Base-by-base conservation (phyloP, 2,329 filamentous ascomycete species). In the Juglanconis sp. region DNA sequence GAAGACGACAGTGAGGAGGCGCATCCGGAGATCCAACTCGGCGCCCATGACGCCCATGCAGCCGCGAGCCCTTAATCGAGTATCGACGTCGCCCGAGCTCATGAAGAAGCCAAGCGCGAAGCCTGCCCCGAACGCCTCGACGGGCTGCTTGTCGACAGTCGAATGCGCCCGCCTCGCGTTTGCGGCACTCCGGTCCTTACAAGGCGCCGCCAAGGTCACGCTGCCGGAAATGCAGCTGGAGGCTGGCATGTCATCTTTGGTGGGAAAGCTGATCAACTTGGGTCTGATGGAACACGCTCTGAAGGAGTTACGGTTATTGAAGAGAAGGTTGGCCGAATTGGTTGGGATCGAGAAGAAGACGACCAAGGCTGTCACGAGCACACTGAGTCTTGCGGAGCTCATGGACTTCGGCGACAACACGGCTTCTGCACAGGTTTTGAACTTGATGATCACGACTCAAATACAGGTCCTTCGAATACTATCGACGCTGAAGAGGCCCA, bases 101-200 rank as follows among this genome's bases (percentile, higher is more conserved):
- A 59, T 73, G 1, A 79, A 76, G 59, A 65, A 70, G 8, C 48
- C 68, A 30, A 73, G 73, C 48, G 62, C 69, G 15, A 65, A 68
- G 15, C 56, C 69, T 24, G 59, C 59, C 65, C n/a, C 63, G 56
- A 42, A 63, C 65, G 54, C 62, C 69, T 77, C 76, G 15, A 76
- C 75, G 2, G 77, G 77, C 50, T 83, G 81, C 55, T 69, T 87
- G 13, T 79, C 86, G 1, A 81, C 80, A 0, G 86, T 87, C 11
- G 89, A 92, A 73, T 92, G 90, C 67, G 83, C 87, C 6, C 81
- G 88, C 9, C 72, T 84, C 34, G 88, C 87, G 1, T 91, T 93
- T 68, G 75, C 81, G 6, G 86, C 84, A 53, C 76, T 93, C 44
- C 80, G 87, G 53, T 78, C 80, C 34, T 68, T 86, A 31, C 83